Evolutionary conservation across 148 eudicot genomes (phyloP).

Genomic region (Diospyros kaki): DNA sequence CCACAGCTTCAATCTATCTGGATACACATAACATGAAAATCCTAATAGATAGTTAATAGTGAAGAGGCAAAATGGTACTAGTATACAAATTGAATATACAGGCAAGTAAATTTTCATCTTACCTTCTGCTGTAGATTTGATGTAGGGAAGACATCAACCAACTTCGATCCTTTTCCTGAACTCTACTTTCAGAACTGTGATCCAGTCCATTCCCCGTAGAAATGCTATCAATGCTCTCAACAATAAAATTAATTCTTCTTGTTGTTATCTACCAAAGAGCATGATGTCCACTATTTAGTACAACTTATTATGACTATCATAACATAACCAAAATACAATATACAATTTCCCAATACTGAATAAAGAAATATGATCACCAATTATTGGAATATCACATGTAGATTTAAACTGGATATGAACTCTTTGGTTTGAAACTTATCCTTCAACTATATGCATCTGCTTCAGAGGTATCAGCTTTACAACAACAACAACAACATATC

Average conservation of each 20-base stretch:
- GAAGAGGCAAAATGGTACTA: background rate
- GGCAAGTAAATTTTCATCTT: constrained; percentile 21
- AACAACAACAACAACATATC: too few relatives aligned
- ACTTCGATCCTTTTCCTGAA: constrained; percentile 72
- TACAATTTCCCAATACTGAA: constrained; percentile 4
- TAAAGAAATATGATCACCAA: background rate
- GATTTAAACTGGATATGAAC: constrained; percentile 1
- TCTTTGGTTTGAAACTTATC: background rate
- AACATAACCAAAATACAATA: background rate
- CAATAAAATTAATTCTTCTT: constrained; percentile 79
- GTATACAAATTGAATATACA: background rate
- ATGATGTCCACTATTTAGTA: constrained; percentile 13
- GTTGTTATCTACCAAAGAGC: constrained; percentile 68
- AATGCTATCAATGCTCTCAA: constrained; percentile 52
- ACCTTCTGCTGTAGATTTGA: constrained; percentile 98
- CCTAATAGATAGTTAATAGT: background rate
- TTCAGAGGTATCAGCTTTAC: background rate
- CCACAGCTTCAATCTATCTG: too few relatives aligned
- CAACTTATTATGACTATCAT: background rate
- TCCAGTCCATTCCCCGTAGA: constrained; percentile 43
- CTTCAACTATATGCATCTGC: constrained; percentile 1
- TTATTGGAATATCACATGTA: background rate
- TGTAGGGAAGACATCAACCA: constrained; percentile 93
- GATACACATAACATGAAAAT: too few relatives aligned
- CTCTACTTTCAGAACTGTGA: constrained; percentile 32